Percentiles rank a stretch among this genome's conserved stretches.
Evolutionary conservation across 495 filamentous ascomycete genomes (phyloP).

Genomic region (Gamarada debralockiae): DNA sequence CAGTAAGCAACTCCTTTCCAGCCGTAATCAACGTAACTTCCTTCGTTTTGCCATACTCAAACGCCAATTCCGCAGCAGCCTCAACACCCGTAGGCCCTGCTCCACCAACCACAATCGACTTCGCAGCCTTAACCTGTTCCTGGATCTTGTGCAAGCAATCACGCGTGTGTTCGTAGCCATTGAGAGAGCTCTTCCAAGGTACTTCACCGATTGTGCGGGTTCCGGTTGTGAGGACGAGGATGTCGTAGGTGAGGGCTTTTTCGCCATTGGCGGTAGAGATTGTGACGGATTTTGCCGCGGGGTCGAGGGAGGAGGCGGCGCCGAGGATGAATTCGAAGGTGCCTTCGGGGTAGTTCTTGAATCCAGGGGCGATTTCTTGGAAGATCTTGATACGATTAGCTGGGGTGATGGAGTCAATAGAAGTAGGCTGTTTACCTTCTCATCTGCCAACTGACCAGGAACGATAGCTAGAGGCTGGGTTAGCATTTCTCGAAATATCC

Average conservation of each 20-base stretch:
- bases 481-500: neutral
- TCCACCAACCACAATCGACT: slow-evolving; percentile 61
- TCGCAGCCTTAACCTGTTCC: slow-evolving; percentile 43
- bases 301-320: slow-evolving; percentile 45
- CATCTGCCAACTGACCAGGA: slow-evolving; percentile 28
- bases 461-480: slow-evolving; percentile 28
- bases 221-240: slow-evolving; percentile 55
- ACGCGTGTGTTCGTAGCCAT: slow-evolving; percentile 37
- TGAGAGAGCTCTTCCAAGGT: slow-evolving; percentile 47
- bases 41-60: slow-evolving; percentile 33
- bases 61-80: slow-evolving; percentile 54
- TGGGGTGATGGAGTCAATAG: neutral
- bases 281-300: slow-evolving; percentile 35
- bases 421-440: slow-evolving; percentile 12
- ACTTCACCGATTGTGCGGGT: slow-evolving; percentile 33
- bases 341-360: slow-evolving; percentile 42
- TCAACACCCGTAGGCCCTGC: slow-evolving; percentile 68
- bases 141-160: slow-evolving; percentile 40
- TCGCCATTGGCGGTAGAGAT: slow-evolving; percentile 31
- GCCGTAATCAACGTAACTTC: slow-evolving; percentile 25
- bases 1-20: slow-evolving; percentile 27
- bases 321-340: slow-evolving; percentile 57
- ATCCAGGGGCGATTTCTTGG: slow-evolving; percentile 40
- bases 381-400: neutral
- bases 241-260: slow-evolving; percentile 37